Conservation (phyloP, 345 rosid genomes). For the Psidium guajava region DNA sequence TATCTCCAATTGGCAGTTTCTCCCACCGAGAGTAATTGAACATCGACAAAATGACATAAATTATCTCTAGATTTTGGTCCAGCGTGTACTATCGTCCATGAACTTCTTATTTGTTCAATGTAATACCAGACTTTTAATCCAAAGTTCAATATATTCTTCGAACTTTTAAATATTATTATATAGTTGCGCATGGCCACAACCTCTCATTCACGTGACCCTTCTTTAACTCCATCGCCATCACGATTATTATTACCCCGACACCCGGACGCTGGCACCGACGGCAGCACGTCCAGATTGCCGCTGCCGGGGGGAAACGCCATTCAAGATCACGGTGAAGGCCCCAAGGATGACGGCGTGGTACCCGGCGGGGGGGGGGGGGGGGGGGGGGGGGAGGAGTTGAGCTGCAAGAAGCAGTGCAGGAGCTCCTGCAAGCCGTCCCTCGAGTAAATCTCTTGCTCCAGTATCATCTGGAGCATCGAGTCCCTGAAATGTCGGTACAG, state of each 20-base stretch:
- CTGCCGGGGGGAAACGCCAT: background rate
- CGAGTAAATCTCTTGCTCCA: constrained; percentile 1
- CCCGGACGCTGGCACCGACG: background rate
- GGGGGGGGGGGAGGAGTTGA: constrained; percentile 6
- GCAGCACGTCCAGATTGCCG: background rate
- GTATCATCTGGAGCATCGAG: constrained; percentile 26
- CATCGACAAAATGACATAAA: background rate
- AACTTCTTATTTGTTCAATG: too few relatives aligned
- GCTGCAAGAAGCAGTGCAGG: constrained; percentile 6
- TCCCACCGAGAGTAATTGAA: background rate
- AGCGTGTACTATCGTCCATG: too few relatives aligned
- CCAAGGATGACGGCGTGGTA: constrained; percentile 2
- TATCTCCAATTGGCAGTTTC: background rate
- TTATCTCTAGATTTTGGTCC: too few relatives aligned
- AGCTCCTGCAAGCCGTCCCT: constrained; percentile 12
- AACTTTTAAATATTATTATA: too few relatives aligned
- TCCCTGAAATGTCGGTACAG: constrained; percentile 35
- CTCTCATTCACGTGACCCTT: background rate
- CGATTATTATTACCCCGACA: background rate
- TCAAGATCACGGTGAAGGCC: constrained; percentile 7
- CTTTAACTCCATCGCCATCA: background rate
- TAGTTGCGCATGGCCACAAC: background rate
- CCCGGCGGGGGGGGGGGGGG: too few relatives aligned
- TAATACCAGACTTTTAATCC: too few relatives aligned
- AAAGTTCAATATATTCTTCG: background rate